Evolutionary conservation across 2,329 filamentous ascomycete species (phyloP).

Genomic region (Seiridium cupressi): DNA sequence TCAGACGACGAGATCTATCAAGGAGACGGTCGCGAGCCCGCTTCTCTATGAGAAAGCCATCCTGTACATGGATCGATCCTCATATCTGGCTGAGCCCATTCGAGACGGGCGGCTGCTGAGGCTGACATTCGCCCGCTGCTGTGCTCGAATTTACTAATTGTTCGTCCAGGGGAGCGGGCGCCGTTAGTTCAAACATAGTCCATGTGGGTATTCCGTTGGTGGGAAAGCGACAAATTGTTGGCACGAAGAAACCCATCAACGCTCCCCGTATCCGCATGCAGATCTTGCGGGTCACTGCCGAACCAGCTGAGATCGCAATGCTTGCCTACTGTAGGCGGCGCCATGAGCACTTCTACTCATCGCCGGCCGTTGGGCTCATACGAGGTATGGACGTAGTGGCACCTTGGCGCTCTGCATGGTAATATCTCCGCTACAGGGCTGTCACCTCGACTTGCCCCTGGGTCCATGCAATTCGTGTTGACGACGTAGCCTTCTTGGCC

Average conservation of each 20-base stretch:
- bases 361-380: background rate
- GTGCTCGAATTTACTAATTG: background rate
- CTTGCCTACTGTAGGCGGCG: background rate
- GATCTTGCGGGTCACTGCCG: background rate
- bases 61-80: too few species aligned
- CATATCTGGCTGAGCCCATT: too few species aligned
- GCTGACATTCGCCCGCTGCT: too few species aligned
- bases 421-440: slow-evolving; percentile 6
- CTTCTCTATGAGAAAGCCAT: too few species aligned
- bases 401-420: background rate
- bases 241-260: background rate
- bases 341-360: background rate
- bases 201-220: slow-evolving; percentile 2
- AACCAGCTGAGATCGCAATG: background rate
- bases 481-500: background rate
- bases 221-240: background rate
- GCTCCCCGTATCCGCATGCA: slow-evolving; percentile 3
- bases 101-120: too few species aligned
- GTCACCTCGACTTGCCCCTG: background rate
- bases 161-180: background rate
- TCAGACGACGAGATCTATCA: too few species aligned
- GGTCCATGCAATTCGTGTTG: background rate
- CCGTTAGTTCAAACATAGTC: slow-evolving; percentile 1
- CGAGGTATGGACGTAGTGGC: slow-evolving; percentile 1
- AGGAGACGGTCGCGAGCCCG: too few species aligned